phyloP scores from a whole-genome alignment of 129 eudicot species.

The Centella asiatica region DNA sequence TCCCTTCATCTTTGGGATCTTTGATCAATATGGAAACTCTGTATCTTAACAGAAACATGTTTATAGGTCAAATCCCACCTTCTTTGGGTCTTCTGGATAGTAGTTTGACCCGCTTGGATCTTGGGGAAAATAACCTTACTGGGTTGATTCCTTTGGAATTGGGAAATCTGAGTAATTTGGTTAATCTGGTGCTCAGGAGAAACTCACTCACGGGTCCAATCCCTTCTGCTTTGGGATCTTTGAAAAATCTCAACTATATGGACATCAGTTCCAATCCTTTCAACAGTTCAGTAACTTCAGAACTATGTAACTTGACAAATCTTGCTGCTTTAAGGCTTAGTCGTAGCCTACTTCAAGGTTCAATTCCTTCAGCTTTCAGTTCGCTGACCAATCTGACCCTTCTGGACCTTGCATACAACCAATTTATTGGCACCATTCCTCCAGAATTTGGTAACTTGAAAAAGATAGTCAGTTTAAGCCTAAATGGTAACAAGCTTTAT shows the following conservation, averaged over 20 bases:
- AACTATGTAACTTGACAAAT: background rate
- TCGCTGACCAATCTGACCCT: background rate
- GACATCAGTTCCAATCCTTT: constrained; percentile 9
- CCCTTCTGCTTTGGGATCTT: background rate
- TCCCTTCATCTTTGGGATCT: no score
- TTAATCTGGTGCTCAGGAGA: background rate
- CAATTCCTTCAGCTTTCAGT: background rate
- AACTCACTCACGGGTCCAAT: background rate
- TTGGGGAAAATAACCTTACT: background rate
- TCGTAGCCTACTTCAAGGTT: background rate
- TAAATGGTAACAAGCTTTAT: constrained; percentile 1
- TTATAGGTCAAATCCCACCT: no score
- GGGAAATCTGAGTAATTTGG: background rate
- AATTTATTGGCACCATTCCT: background rate
- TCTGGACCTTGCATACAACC: background rate
- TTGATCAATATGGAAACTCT: no score
- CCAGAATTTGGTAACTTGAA: background rate
- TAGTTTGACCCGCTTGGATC: background rate
- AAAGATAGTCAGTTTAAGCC: background rate
- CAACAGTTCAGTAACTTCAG: background rate
- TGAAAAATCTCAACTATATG: background rate
- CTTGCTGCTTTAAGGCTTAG: background rate
- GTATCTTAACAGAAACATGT: no score
- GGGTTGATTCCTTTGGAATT: constrained; percentile 1
- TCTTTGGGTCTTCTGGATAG: no score